phyloP scores from a whole-genome alignment of 2,329 filamentous ascomycete genomes.

The Exophiala bonariae region DNA sequence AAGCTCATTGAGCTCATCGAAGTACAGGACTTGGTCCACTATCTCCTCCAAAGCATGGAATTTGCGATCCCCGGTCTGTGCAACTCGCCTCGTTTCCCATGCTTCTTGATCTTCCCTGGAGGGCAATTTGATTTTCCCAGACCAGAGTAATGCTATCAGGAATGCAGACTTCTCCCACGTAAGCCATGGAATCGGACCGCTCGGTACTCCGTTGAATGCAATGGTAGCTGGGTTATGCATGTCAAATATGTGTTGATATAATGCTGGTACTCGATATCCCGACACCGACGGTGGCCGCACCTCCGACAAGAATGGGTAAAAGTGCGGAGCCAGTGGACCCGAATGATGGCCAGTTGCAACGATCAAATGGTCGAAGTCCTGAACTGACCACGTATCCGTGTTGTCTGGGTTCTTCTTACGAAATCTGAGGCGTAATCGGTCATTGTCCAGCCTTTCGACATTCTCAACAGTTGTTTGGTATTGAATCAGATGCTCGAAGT shows the following conservation, averaged over 20 bases:
- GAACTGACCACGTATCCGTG: not conserved
- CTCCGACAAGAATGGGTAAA: not conserved
- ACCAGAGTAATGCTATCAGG: not conserved
- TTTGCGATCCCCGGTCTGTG: not conserved
- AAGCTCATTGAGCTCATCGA: slow-evolving; percentile 8
- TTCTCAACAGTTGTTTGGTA: not conserved
- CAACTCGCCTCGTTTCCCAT: not conserved
- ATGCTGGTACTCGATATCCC: not conserved
- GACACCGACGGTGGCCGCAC: not conserved
- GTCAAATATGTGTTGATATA: slow-evolving; percentile 5
- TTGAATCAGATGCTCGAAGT: not conserved
- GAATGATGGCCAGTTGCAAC: slow-evolving; percentile 1
- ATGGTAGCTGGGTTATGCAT: not conserved
- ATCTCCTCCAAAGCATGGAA: slow-evolving; percentile 28
- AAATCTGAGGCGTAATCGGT: not conserved
- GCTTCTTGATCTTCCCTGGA: not conserved
- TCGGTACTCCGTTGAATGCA: slow-evolving; percentile 1
- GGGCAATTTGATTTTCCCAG: not conserved
- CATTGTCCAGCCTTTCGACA: not conserved
- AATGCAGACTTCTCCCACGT: slow-evolving; percentile 5
- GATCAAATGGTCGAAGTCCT: slow-evolving; percentile 2
- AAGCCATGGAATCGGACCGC: not conserved
- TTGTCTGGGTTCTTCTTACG: not conserved
- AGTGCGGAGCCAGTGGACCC: not conserved
- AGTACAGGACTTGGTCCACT: slow-evolving; percentile 32